These are phyloP conservation scores for Xylaria sp. DNA, from an alignment of 2,329 filamentous ascomycete species.

Conservation along the genomic window DNA sequence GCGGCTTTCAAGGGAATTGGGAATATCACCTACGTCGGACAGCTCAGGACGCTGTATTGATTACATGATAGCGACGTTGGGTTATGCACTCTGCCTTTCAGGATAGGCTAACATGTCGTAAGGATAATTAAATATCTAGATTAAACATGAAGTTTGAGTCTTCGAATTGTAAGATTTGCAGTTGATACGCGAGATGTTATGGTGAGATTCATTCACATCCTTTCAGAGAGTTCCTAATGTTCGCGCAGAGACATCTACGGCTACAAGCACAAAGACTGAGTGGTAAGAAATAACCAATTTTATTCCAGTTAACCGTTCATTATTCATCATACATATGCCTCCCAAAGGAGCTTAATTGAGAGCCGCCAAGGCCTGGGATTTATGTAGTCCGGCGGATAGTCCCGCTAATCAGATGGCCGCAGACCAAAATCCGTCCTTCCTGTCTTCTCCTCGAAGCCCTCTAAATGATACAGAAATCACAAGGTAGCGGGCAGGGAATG, in stretches of 20 bases:
- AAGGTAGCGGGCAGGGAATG: conserved; percentile 37
- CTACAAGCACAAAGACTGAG: not conserved
- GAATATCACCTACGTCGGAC: conserved; percentile 41
- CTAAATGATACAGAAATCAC: conserved; percentile 39
- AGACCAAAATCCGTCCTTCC: not conserved
- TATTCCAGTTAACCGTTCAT: not conserved
- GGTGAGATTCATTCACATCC: too few relatives aligned
- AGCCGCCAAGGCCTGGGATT: not conserved
- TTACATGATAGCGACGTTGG: not conserved
- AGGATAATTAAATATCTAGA: not conserved
- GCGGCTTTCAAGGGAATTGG: conserved; percentile 41
- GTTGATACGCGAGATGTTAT: too few relatives aligned
- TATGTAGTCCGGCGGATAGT: not conserved
- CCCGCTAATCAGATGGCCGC: not conserved
- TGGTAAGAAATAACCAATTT: not conserved
- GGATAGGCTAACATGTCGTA: not conserved
- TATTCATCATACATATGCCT: not conserved
- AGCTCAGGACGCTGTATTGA: conserved; percentile 23
- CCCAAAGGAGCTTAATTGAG: not conserved
- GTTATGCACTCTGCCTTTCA: not conserved
- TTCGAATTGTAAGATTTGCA: not conserved
- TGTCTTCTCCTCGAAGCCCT: not conserved
- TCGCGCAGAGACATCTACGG: not conserved
- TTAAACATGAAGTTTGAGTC: not conserved
- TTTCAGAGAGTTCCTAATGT: not conserved